Base-by-base conservation (phyloP, 768 basidiomycete genomes). In the Boletus pseudopeckii region DNA sequence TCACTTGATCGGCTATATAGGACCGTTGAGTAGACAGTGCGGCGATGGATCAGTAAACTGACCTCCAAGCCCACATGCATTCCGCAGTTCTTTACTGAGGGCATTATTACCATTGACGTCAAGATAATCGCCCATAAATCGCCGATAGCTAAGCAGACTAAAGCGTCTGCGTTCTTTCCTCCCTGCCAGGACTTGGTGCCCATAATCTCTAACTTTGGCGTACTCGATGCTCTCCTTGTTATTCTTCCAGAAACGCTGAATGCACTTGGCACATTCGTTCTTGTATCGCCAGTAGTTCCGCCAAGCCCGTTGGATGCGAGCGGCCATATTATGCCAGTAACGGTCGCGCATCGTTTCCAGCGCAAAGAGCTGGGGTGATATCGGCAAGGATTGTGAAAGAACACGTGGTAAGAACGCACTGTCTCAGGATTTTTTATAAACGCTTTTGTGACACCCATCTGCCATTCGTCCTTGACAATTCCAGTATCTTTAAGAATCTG, bases 261-360 rank as follows among this genome's bases (percentile, higher is more conserved):
- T 98, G 49, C 93, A 88, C 33, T 81, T 82, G 11, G 97, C 97
- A 64, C 92, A 96, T 66, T 98, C 97, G 62, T 94, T 83, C 72
- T 90, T 93, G 74, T 97, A 92, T 9, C 96, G 84, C 80, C 95
- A 82, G 70, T 97, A 97, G 68, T 97, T 96, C 54, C 96, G 81
- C 81, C 86, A 99, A 5, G 93, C 93, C 33, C 97, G 86, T 71
- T 99, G 97, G 48, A 99, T 99, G 42, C 97, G 88, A 24, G 75
- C 83, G 0, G 97, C 97, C 97, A 99, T 99, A 71, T 98, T 98
- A 71, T 99, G 97, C 97, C 97, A 99, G 71, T 98, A 99, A 49
- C 90, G 85, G 69, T 99, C 97, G 48, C 97, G 86, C 92, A 98
- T 98, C 7, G 92, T 95, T 75, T 99, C 97, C 52, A 99, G 76